A percentile compares a stretch with the other conserved stretches of the same genome.
Evolutionary conservation across 2,329 filamentous ascomycete genomes (phyloP).

Genomic region (Beauveria pseudobassiana): DNA sequence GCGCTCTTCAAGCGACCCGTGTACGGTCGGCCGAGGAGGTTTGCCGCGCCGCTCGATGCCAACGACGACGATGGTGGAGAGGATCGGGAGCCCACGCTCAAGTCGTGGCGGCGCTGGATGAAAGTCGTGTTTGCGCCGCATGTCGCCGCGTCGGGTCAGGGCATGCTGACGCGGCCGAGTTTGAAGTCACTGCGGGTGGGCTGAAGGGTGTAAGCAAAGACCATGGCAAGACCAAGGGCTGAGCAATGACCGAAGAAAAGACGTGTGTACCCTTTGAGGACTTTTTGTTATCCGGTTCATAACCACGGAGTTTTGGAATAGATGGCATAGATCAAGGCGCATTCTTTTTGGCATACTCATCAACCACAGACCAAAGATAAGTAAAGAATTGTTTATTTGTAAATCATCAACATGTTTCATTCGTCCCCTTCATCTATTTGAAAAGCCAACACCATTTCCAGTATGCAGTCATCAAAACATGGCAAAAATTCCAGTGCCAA

Average conservation of each 20-base stretch:
- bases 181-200: constrained; percentile 67
- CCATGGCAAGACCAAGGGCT: background rate
- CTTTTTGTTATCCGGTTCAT: background rate
- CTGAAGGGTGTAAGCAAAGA: constrained; percentile 27
- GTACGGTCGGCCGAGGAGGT: constrained; percentile 31
- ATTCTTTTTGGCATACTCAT: background rate
- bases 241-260: background rate
- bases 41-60: constrained; percentile 27
- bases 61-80: constrained; percentile 34
- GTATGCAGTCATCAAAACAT: background rate
- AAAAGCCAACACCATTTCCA: constrained; percentile 3
- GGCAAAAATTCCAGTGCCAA: background rate
- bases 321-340: background rate
- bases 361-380: background rate
- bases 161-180: constrained; percentile 53
- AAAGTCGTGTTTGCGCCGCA: constrained; percentile 88
- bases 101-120: constrained; percentile 65
- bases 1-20: constrained; percentile 68
- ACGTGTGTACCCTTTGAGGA: background rate
- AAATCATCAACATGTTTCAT: background rate
- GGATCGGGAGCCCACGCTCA: constrained; percentile 37
- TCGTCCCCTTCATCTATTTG: background rate
- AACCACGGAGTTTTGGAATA: background rate
- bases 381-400: background rate
- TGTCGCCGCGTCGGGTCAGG: constrained; percentile 45